phyloP scores from a whole-genome alignment of 352 stramenopile genomes.

The Globisporangium camurandrum region DNA sequence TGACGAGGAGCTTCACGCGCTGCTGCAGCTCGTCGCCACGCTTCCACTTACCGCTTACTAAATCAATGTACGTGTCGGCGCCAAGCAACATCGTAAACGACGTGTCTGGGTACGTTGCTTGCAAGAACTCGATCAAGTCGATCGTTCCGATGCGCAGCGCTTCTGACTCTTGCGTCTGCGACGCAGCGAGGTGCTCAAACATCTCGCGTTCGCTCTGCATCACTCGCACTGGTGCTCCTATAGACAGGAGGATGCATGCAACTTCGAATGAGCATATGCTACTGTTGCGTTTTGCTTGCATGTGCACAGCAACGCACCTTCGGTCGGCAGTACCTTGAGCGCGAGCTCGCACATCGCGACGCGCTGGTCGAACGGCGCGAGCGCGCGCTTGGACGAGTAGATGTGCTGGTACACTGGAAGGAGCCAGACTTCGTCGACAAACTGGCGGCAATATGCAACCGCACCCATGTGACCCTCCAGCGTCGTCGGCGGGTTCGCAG shows the following conservation, averaged over 20 bases:
- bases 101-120: conserved; percentile 30
- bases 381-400: conserved; percentile 66
- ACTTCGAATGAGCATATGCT: not conserved
- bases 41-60: conserved; percentile 85
- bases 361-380: conserved; percentile 70
- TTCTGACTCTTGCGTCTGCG: conserved; percentile 14
- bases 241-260: not conserved
- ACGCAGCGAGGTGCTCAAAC: conserved; percentile 30
- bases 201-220: conserved; percentile 62
- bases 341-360: conserved; percentile 65
- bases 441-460: conserved; percentile 41
- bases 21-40: conserved; percentile 61
- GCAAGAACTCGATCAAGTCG: conserved; percentile 58
- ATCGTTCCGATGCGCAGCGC: conserved; percentile 61
- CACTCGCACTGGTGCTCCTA: conserved; percentile 36
- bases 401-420: conserved; percentile 88
- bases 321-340: conserved; percentile 22
- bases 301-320: conserved; percentile 1
- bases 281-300: not conserved
- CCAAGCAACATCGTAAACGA: conserved; percentile 74
- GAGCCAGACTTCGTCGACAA: conserved; percentile 87
- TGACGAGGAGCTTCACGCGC: conserved; percentile 61
- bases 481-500: conserved; percentile 77
- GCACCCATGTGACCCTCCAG: conserved; percentile 72
- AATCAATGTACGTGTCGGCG: conserved; percentile 77